These are phyloP conservation scores for Phlebiopsis gigantea DNA, from an alignment of 768 basidiomycete species.

Conservation along the genomic window DNA sequence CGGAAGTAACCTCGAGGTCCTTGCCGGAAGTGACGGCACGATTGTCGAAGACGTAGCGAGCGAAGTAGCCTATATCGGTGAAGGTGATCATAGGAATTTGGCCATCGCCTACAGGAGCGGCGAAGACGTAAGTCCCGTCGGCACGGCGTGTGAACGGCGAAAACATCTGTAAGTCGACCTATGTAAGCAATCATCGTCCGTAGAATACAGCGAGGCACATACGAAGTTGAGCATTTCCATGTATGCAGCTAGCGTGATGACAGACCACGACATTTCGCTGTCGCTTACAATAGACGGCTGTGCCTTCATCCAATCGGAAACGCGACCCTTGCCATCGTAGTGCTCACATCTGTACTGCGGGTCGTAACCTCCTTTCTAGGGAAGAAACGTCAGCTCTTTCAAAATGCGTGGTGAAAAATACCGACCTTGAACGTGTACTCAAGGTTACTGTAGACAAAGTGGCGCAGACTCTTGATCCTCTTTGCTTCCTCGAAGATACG, in stretches of 20 bases:
- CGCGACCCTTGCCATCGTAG: constrained; percentile 37
- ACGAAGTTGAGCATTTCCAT: constrained; percentile 11
- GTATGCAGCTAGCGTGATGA: constrained; percentile 21
- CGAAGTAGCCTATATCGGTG: constrained; percentile 24
- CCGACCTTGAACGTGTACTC: constrained; percentile 34
- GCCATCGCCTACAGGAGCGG: constrained; percentile 23
- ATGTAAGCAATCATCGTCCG: background rate
- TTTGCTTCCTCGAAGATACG: constrained; percentile 35
- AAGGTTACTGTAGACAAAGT: constrained; percentile 35
- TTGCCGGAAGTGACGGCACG: constrained; percentile 17
- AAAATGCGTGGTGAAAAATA: background rate
- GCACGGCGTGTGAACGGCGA: constrained; percentile 17
- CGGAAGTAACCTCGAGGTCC: constrained; percentile 21
- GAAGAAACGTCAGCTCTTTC: background rate
- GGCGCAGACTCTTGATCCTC: constrained; percentile 26
- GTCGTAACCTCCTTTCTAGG: constrained; percentile 16
- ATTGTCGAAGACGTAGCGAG: constrained; percentile 26
- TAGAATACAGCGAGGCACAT: background rate
- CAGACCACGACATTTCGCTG: constrained; percentile 29
- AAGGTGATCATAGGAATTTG: constrained; percentile 25
- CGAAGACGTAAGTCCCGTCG: constrained; percentile 26
- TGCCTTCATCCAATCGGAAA: constrained; percentile 32
- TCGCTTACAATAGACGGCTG: constrained; percentile 30
- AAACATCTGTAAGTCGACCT: constrained; percentile 13
- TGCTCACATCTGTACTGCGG: constrained; percentile 33